phyloP scores from a whole-genome alignment of 495 filamentous ascomycete genomes.

The Cercophora newfieldiana region DNA sequence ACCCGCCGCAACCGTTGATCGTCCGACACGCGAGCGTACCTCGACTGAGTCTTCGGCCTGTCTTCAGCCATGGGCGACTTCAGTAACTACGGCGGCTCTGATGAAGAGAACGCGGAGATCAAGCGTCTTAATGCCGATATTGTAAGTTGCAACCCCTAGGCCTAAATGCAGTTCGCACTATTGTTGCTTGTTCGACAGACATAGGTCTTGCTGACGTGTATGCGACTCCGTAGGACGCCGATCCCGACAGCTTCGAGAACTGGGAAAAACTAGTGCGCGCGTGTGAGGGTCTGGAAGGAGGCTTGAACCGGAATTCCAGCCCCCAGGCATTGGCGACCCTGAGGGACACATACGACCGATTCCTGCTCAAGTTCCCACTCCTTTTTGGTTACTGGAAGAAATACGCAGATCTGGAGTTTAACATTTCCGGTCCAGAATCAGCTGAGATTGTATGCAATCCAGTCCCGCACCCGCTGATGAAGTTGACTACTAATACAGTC shows the following conservation, averaged over 20 bases:
- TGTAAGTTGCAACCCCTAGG: constrained; percentile 53
- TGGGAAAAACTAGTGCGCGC: constrained; percentile 92
- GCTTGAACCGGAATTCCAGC: constrained; percentile 93
- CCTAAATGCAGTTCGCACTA: neutral
- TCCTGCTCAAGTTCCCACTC: constrained; percentile 92
- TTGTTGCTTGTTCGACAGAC: neutral
- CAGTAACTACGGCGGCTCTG: constrained; percentile 67
- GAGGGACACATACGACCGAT: constrained; percentile 83
- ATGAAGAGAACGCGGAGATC: constrained; percentile 85
- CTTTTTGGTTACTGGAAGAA: constrained; percentile 99
- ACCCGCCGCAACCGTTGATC: neutral
- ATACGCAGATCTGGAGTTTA: constrained; percentile 93
- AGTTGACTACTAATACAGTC: neutral
- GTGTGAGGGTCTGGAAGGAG: constrained; percentile 83
- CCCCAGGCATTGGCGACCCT: constrained; percentile 87
- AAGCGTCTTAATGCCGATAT: constrained; percentile 75
- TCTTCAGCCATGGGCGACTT: constrained; percentile 46
- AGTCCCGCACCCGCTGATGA: neutral
- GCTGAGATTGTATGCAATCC: constrained; percentile 79
- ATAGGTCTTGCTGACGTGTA: constrained; percentile 10
- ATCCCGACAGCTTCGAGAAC: constrained; percentile 88
- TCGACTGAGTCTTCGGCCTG: neutral
- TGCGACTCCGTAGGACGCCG: constrained; percentile 52
- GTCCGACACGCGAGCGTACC: neutral
- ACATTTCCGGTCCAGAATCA: constrained; percentile 93